A percentile compares a stretch with the other conserved stretches of the same genome.
Conservation (phyloP, 441 rosid genomes). For the Pelargonium myrrhifolium region DNA sequence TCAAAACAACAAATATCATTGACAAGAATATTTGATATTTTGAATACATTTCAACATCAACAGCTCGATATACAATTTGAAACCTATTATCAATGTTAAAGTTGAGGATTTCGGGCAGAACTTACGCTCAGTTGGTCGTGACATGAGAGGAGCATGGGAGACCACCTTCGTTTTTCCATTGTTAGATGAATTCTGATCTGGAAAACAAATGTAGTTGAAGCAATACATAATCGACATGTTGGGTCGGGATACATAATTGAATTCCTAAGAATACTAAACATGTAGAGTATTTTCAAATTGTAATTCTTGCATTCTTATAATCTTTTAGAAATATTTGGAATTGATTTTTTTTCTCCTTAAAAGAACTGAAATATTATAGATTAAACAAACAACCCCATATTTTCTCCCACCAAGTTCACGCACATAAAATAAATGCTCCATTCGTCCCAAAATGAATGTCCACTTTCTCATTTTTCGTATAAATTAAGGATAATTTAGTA, state of each 20-base stretch:
- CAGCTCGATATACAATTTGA: background rate
- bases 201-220: constrained; percentile 11
- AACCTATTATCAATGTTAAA: background rate
- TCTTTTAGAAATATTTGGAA: too few relatives aligned
- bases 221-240: constrained; percentile 2
- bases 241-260: background rate
- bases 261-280: background rate
- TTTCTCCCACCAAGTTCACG: too few relatives aligned
- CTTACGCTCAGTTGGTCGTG: constrained; percentile 85
- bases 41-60: background rate
- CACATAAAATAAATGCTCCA: too few relatives aligned
- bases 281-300: too few relatives aligned
- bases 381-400: too few relatives aligned
- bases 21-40: background rate
- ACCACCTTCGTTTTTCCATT: constrained; percentile 28
- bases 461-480: too few relatives aligned
- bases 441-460: too few relatives aligned
- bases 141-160: constrained; percentile 52
- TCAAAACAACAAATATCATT: background rate
- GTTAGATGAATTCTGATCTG: constrained; percentile 34
- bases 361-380: too few relatives aligned
- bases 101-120: constrained; percentile 2
- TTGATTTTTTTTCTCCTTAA: too few relatives aligned
- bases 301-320: too few relatives aligned
- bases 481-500: too few relatives aligned